These are phyloP conservation scores for Neurospora sublineolata DNA, from an alignment of 495 filamentous ascomycete genomes.

Conservation along the genomic window DNA sequence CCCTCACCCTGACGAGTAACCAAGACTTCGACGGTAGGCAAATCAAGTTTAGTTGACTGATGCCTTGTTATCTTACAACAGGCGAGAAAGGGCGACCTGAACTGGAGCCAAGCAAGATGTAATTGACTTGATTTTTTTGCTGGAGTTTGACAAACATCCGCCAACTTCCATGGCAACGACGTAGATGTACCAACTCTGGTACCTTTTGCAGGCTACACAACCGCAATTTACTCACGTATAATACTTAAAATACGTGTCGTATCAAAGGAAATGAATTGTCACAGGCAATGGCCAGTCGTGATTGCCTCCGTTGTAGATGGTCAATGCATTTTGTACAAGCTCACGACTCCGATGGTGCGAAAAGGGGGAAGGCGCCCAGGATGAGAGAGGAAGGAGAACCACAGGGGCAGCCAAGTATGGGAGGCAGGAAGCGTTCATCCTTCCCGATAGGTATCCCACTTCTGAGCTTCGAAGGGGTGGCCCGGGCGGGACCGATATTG, in stretches of 20 bases:
- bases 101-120: background rate
- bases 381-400: background rate
- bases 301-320: background rate
- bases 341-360: background rate
- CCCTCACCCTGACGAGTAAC: no score
- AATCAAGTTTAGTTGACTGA: background rate
- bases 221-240: no score
- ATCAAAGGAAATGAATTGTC: background rate
- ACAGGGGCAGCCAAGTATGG: background rate
- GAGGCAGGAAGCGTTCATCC: background rate
- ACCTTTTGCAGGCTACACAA: background rate
- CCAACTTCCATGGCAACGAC: background rate
- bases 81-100: background rate
- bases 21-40: background rate
- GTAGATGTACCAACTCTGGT: background rate
- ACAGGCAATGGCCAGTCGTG: background rate
- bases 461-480: background rate
- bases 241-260: background rate
- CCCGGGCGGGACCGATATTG: no score
- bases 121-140: background rate
- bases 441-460: background rate
- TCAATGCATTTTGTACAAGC: background rate
- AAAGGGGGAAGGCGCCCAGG: no score
- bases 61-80: background rate
- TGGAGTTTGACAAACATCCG: background rate